phyloP scores from a whole-genome alignment of 2,329 filamentous ascomycete genomes.

The Clonostachys chloroleuca region DNA sequence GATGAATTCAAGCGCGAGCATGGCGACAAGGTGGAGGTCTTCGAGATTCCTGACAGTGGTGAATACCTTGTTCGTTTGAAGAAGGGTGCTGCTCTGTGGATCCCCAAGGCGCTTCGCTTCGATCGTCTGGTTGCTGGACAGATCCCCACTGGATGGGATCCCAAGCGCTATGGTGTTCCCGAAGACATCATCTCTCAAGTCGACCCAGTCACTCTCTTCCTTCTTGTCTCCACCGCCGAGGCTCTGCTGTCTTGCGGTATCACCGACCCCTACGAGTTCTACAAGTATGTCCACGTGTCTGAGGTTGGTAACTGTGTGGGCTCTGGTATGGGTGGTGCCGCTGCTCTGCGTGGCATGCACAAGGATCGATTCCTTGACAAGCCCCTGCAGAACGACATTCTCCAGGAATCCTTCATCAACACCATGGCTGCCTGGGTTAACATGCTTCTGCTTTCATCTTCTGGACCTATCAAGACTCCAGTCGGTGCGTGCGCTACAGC shows the following conservation, averaged over 20 bases:
- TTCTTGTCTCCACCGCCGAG: slow-evolving; percentile 91
- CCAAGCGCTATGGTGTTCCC: slow-evolving; percentile 91
- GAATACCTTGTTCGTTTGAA: slow-evolving; percentile 92
- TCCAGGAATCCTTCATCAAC: slow-evolving; percentile 99
- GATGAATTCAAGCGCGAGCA: slow-evolving; percentile 97
- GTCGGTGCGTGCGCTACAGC: slow-evolving; percentile 96
- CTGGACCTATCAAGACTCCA: slow-evolving; percentile 96
- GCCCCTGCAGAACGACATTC: slow-evolving; percentile 96
- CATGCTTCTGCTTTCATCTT: slow-evolving; percentile 96
- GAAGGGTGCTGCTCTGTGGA: slow-evolving; percentile 92
- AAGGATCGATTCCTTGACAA: slow-evolving; percentile 96
- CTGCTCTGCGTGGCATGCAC: slow-evolving; percentile 94
- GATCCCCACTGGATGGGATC: slow-evolving; percentile 95
- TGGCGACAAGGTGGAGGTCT: slow-evolving; percentile 95
- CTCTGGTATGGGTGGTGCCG: slow-evolving; percentile 95
- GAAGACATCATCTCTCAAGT: slow-evolving; percentile 98
- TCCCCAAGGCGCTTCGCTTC: slow-evolving; percentile 95
- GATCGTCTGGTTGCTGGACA: slow-evolving; percentile 97
- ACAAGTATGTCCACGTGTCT: slow-evolving; percentile 98
- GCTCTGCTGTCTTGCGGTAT: slow-evolving; percentile 89
- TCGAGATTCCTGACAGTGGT: slow-evolving; percentile 88
- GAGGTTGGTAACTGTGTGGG: slow-evolving; percentile 98
- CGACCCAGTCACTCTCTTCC: slow-evolving; percentile 91
- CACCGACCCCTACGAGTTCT: slow-evolving; percentile 98
- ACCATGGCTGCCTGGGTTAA: slow-evolving; percentile 99